Percentiles rank a stretch among this genome's conserved stretches.
Conservation (phyloP, 2,329 filamentous ascomycete species). For the Ophiostoma triangulosporum region DNA sequence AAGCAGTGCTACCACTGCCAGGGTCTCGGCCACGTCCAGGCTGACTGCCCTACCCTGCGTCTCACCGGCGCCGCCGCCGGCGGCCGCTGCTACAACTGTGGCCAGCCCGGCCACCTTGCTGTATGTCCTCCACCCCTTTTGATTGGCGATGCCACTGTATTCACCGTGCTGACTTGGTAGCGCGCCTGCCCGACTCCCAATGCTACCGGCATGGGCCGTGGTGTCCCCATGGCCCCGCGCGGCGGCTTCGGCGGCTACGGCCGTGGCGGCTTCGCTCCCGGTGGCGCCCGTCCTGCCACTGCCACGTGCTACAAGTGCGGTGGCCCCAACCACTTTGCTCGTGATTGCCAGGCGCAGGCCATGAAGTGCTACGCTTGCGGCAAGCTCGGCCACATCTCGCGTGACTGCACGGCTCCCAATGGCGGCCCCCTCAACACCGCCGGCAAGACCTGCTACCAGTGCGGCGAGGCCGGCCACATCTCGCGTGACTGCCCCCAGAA, state of each 20-base stretch:
- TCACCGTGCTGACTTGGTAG: not conserved
- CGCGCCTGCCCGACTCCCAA: constrained; percentile 69
- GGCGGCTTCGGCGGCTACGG: constrained; percentile 44
- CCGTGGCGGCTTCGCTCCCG: constrained; percentile 58
- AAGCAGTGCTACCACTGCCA: constrained; percentile 99
- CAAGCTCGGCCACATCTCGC: constrained; percentile 85
- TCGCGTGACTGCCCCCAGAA: constrained; percentile 84
- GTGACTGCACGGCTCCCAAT: constrained; percentile 92
- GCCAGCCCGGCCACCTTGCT: constrained; percentile 82
- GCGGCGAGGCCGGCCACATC: constrained; percentile 90
- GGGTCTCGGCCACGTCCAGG: constrained; percentile 94
- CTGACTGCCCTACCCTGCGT: constrained; percentile 93
- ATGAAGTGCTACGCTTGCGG: constrained; percentile 99
- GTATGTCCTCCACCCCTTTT: constrained; percentile 33
- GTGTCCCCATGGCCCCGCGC: constrained; percentile 49
- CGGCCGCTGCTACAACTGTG: constrained; percentile 94
- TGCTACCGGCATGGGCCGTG: constrained; percentile 47
- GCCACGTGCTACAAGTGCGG: constrained; percentile 65
- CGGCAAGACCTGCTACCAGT: constrained; percentile 98
- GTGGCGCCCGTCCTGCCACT: constrained; percentile 53
- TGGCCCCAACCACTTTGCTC: constrained; percentile 93
- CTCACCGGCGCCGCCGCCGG: constrained; percentile 70
- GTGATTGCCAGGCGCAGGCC: constrained; percentile 94
- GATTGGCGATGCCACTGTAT: not conserved
- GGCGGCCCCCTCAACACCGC: constrained; percentile 90